Evolutionary conservation across 495 filamentous ascomycete genomes (phyloP), one percentile per base, ranked within the genome.

Genomic region (Hyaloscypha variabilis): DNA sequence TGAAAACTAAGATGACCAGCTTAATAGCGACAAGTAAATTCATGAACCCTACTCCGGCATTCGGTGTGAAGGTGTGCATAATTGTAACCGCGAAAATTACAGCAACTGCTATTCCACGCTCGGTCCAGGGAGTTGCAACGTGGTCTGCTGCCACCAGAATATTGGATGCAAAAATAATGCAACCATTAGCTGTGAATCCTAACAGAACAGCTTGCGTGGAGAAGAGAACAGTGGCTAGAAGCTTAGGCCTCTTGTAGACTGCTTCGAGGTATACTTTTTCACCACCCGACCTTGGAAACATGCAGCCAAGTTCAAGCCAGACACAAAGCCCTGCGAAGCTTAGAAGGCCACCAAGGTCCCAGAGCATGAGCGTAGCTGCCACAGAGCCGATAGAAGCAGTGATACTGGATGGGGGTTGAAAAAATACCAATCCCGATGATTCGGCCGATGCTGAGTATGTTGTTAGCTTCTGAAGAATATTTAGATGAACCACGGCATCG

Each of bases 201-300:
- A 80, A 73, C 23, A 76, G 57, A 31, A 83, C 74, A 50, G 79
- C 77, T 60, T 83, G 81, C 0, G 77, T 73, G 10, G 78, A 77
- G 64, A 81, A 84, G 71, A 85, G 78, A 54, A 76, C 77, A 0
- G 80, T 84, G 3, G 78, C 81, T 1, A 86, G 73, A 73, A 82
- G 82, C 59, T 77, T 78, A n/a, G 84, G 83, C 42, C 79, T 80
- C 29, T 72, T 75, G 69, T 78, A 83, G 50, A 83, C 79, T 17
- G 77, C 79, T 73, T 87, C 83, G 54, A 86, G 81, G 65, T 86
- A 86, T 64, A 83, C 74, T 53, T 76, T 75, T 65, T 76, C 74
- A 4, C 75, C 76, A 24, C 76, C 75, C 56, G 67, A 73, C 8
- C 70, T 50, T 1, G 76, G 75, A 53, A 76, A 65, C 39, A 72